Evolutionary conservation across 305 asterid genomes (phyloP), one percentile per base, ranked within the genome.

Genomic region (Fraxinus xanthoxyloides): DNA sequence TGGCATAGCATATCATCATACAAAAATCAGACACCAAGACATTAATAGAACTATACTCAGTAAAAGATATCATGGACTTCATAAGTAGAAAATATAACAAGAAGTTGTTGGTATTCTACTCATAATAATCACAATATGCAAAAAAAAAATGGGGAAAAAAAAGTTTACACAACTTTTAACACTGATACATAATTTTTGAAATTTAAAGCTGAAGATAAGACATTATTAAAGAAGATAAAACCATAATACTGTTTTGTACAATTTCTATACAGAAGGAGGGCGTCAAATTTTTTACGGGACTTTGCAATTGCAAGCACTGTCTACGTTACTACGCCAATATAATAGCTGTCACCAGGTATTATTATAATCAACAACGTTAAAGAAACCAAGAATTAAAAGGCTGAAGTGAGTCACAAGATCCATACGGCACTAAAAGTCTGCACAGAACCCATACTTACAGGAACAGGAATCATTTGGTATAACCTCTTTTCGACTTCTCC

Each of bases 401-500:
- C 75, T 59, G 80, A 79, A 70, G 35, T 38, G 36, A 75, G 38
- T 74, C 79, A 24, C 77, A 79, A 82, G 70, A 77, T 73, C 43
- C 5, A 19, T 46, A 35, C 54, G 51, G 80, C 35, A 81, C 24
- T 70, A 31, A 30, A 63, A 26, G 75, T 83, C 31, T 46, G 7
- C 40, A 80, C 38, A 76, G 87, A 84, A 72, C 34, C 54, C 69
- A 72, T 67, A 88, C 99, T 93, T 89, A 93, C 98, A 81, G 96
- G 97, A 79, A 90, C 89, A 76, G 98, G 88, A 85, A 88, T 79
- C 93, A 93, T 91, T 86, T 94, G 92, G 85, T 90, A 84, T 82
- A 96, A 79, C 90, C 97, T 93, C 93, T 91, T 94, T 88, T 88
- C 92, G 75, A 96, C 97, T 89, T 94, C 98, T 81, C 97, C 99